phyloP scores from a whole-genome alignment of 192 early-diverging fungal species.

The Anaeromyces robustus region DNA sequence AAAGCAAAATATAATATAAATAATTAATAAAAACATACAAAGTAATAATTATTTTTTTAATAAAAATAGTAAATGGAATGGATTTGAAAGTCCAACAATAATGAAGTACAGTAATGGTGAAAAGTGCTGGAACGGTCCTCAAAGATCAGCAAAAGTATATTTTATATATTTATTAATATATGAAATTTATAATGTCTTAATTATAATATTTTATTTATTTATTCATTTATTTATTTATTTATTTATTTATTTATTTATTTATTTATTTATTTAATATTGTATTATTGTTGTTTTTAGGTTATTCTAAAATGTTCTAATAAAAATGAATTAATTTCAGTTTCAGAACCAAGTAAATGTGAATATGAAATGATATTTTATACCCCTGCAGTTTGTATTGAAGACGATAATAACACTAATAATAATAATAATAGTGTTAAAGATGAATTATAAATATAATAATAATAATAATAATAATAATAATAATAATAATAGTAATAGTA shows the following conservation, averaged over 20 bases:
- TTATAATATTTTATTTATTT: slow-evolving; percentile 10
- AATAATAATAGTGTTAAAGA: slow-evolving; percentile 1
- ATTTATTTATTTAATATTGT: slow-evolving; percentile 4
- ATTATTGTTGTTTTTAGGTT: slow-evolving; percentile 10
- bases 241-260: not conserved
- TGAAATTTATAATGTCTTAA: not conserved
- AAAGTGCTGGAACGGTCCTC: slow-evolving; percentile 91
- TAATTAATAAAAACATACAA: not conserved
- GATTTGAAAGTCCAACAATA: slow-evolving; percentile 21
- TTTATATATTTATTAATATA: not conserved
- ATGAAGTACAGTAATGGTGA: slow-evolving; percentile 60
- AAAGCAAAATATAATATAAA: slow-evolving; percentile 10
- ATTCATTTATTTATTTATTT: slow-evolving; percentile 7
- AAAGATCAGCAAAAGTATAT: slow-evolving; percentile 48
- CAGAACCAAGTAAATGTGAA: slow-evolving; percentile 90
- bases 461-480: too few species aligned
- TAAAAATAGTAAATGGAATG: slow-evolving; percentile 1
- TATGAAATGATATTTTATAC: slow-evolving; percentile 58
- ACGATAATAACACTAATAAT: not conserved
- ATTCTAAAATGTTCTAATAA: slow-evolving; percentile 58
- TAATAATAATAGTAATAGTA: too few species aligned
- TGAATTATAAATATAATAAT: slow-evolving; percentile 6
- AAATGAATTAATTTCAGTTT: slow-evolving; percentile 48
- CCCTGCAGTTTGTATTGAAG: slow-evolving; percentile 61
- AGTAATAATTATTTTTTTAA: too few species aligned